phyloP scores from a whole-genome alignment of 441 rosid species.

The Jatropha multifida region DNA sequence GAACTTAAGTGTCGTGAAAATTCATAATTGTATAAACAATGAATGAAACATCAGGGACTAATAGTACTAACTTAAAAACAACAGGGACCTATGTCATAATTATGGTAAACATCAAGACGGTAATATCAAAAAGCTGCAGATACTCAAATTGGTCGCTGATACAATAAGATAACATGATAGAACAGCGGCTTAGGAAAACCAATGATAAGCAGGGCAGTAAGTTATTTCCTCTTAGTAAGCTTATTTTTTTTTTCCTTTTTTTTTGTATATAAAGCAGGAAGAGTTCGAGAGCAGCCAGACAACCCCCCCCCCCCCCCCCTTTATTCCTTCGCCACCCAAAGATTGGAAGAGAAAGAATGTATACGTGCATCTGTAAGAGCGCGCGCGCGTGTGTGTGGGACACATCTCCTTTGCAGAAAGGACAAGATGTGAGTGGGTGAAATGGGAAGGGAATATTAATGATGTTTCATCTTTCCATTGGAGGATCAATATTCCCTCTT shows the following conservation, averaged over 20 bases:
- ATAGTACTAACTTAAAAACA: no score
- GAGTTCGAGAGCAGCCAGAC: neutral
- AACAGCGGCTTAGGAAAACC: neutral
- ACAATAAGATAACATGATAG: neutral
- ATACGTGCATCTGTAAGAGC: neutral
- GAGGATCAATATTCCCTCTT: constrained; percentile 29
- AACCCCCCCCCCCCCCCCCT: neutral
- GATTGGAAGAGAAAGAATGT: neutral
- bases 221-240: neutral
- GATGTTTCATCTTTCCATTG: constrained; percentile 16
- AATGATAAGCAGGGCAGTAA: neutral
- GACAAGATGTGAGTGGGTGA: constrained; percentile 4
- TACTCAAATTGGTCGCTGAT: neutral
- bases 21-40: no score
- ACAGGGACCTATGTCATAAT: no score
- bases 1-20: no score
- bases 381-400: neutral
- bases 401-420: constrained; percentile 16
- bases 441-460: constrained; percentile 16
- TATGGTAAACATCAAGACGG: no score
- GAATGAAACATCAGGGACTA: no score
- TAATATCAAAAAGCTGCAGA: neutral
- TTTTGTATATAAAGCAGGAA: neutral
- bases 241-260: no score
- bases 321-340: constrained; percentile 12